A percentile compares a stretch with the other conserved stretches of the same genome.
These are phyloP conservation scores for Sarocladium strictum DNA, from an alignment of 2,329 filamentous ascomycete species.

Conservation along the genomic window DNA sequence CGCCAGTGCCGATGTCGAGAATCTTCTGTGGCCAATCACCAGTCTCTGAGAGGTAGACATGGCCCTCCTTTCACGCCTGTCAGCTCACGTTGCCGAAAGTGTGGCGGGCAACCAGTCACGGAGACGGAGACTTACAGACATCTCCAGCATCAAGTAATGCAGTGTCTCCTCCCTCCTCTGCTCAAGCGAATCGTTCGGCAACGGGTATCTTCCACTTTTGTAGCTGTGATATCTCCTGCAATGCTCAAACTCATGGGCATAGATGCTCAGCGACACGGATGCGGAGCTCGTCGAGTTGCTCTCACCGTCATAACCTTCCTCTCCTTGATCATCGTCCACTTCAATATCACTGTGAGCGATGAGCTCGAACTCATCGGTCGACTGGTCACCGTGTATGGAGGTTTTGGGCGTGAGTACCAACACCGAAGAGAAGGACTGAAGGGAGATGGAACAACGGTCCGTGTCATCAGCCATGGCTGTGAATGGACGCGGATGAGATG, in stretches of 20 bases:
- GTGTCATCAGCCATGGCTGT: conserved; percentile 12
- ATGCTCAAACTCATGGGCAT: conserved; percentile 26
- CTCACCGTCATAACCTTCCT: conserved; percentile 18
- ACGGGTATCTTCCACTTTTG: conserved; percentile 36
- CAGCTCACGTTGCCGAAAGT: not conserved
- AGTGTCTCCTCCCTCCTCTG: conserved; percentile 39
- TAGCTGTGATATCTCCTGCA: conserved; percentile 38
- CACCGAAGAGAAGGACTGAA: conserved; percentile 10
- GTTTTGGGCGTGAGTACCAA: not conserved
- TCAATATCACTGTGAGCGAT: conserved; percentile 15
- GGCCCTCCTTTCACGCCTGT: conserved; percentile 23
- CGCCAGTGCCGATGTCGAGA: conserved; percentile 44
- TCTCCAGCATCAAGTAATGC: conserved; percentile 39
- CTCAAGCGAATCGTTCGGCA: conserved; percentile 41
- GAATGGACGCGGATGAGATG: not conserved
- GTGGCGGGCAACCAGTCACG: not conserved
- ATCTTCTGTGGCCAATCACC: conserved; percentile 34
- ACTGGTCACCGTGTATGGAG: conserved; percentile 13
- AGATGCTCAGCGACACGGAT: conserved; percentile 27
- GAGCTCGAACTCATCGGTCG: conserved; percentile 24
- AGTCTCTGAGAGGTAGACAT: conserved; percentile 34
- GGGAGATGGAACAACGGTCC: conserved; percentile 22
- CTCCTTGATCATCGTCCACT: conserved; percentile 10
- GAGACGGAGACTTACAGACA: conserved; percentile 23
- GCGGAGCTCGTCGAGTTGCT: conserved; percentile 22